These are phyloP conservation scores for Coprinopsis strossmayeri DNA, from an alignment of 768 basidiomycete species.

Conservation along the genomic window DNA sequence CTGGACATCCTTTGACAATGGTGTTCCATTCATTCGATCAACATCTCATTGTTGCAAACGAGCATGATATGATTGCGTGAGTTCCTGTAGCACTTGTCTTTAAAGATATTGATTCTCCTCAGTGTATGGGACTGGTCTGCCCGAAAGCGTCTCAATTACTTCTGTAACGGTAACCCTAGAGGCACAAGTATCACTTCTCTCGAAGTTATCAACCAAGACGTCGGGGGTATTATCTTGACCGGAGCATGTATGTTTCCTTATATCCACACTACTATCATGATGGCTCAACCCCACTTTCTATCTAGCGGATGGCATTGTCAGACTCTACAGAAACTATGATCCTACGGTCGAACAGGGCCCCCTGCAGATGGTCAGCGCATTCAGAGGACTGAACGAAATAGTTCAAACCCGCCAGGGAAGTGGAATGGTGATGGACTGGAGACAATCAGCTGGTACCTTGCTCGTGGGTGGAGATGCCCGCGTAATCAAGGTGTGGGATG, in stretches of 20 bases:
- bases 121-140: slow-evolving; percentile 96
- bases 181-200: slow-evolving; percentile 83
- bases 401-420: slow-evolving; percentile 68
- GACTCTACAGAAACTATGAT: slow-evolving; percentile 91
- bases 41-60: slow-evolving; percentile 81
- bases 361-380: slow-evolving; percentile 89
- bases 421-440: slow-evolving; percentile 91
- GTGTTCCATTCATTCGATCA: slow-evolving; percentile 91
- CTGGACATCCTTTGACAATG: slow-evolving; percentile 64
- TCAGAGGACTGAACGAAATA: slow-evolving; percentile 80
- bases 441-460: slow-evolving; percentile 77
- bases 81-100: slow-evolving; percentile 13
- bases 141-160: slow-evolving; percentile 69
- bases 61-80: slow-evolving; percentile 80
- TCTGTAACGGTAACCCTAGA: slow-evolving; percentile 82
- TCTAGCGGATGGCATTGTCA: slow-evolving; percentile 85
- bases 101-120: slow-evolving; percentile 7
- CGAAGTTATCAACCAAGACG: slow-evolving; percentile 93
- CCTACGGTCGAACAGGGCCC: slow-evolving; percentile 60
- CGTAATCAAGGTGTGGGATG: slow-evolving; percentile 91
- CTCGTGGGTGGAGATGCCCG: slow-evolving; percentile 90
- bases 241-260: slow-evolving; percentile 62
- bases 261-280: neutral
- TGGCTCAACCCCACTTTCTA: neutral
- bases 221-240: slow-evolving; percentile 82